Evolutionary conservation across 202 grass and related monocot genomes (phyloP).

Genomic region (Hordeum pubiflorum): DNA sequence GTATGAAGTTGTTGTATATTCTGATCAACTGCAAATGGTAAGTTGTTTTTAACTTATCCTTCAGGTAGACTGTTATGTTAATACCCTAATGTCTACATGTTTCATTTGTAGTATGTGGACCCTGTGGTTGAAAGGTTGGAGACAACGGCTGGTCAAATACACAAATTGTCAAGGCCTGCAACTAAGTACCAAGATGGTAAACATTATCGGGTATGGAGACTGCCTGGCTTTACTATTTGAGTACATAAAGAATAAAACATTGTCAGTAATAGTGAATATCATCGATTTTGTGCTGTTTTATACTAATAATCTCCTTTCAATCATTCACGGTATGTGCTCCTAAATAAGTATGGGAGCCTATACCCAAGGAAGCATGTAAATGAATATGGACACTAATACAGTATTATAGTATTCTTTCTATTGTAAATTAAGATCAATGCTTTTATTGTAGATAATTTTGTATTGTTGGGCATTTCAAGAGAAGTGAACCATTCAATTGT

Average conservation of each 20-base stretch:
- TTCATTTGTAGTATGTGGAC: constrained; percentile 69
- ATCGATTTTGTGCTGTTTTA: constrained; percentile 5
- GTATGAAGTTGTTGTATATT: constrained; percentile 95
- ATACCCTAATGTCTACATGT: constrained; percentile 28
- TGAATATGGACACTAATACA: not conserved
- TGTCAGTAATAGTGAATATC: constrained; percentile 13
- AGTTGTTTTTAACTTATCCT: constrained; percentile 28
- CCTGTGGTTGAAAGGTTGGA: constrained; percentile 83
- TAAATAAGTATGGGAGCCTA: not conserved
- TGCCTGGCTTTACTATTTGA: constrained; percentile 9
- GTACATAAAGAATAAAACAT: not conserved
- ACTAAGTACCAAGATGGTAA: constrained; percentile 89
- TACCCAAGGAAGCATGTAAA: constrained; percentile 8
- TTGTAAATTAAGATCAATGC: not conserved
- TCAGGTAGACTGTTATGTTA: constrained; percentile 12
- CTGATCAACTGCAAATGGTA: constrained; percentile 72
- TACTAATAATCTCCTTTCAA: not conserved
- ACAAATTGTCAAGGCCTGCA: constrained; percentile 59
- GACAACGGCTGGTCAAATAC: constrained; percentile 24
- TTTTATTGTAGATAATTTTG: not conserved
- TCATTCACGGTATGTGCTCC: not conserved
- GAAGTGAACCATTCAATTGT: not conserved
- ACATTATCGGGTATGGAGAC: constrained; percentile 74
- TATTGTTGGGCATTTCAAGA: not conserved
- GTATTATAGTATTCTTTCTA: not conserved